Percentiles rank a stretch among this genome's conserved stretches.
phyloP scores from a whole-genome alignment of 306 rosid species.

The Cucumis cinereus region DNA sequence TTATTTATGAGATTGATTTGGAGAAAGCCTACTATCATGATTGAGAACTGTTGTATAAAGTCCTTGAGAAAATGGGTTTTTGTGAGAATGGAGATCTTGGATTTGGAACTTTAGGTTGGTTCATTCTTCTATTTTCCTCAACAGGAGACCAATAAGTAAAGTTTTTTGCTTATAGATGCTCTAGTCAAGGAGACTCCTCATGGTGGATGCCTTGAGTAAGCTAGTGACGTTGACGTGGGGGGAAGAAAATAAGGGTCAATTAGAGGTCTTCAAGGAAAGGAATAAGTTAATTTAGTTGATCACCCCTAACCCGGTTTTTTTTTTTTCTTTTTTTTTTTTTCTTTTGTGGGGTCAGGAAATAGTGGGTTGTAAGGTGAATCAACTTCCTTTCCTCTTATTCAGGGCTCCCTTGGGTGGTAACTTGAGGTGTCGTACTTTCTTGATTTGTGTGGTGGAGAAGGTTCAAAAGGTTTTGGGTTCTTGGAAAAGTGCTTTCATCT shows the following conservation, averaged over 20 bases:
- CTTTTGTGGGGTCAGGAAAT: background rate
- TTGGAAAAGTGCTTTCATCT: background rate
- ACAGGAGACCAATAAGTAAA: background rate
- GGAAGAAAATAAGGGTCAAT: background rate
- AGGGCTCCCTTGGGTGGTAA: background rate
- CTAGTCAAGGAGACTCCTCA: background rate
- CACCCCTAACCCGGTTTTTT: no score
- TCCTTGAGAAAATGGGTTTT: no score
- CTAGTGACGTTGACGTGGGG: background rate
- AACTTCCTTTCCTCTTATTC: background rate
- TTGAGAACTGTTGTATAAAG: no score
- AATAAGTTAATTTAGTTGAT: no score
- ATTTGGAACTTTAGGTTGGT: background rate
- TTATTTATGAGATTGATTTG: no score
- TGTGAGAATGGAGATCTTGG: background rate
- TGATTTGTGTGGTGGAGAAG: background rate
- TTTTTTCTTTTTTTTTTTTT: no score
- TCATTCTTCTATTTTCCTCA: background rate
- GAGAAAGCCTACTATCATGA: no score
- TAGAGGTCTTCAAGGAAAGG: no score
- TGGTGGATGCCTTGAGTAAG: background rate
- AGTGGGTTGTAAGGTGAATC: background rate
- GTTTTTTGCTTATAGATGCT: background rate
- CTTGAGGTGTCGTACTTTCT: background rate
- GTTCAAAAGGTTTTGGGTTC: background rate